phyloP scores from a whole-genome alignment of 805 yeast genomes.

The Candida andamanensis region DNA sequence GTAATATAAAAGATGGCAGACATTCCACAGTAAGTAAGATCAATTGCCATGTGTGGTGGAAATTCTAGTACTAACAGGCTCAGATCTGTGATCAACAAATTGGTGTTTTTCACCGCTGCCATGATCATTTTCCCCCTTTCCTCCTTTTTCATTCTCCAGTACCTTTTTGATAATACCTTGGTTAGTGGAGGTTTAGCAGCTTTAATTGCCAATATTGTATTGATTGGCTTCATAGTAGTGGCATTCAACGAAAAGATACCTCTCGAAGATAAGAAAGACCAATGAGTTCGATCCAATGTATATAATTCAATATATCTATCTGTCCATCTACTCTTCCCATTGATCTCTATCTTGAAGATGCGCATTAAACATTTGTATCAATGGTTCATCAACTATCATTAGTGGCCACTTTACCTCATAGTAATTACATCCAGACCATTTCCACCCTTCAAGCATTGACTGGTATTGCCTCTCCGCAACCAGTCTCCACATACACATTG shows the following conservation, averaged over 20 bases:
- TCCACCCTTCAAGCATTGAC: conserved; percentile 50
- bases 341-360: not conserved
- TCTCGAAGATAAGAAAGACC: conserved; percentile 33
- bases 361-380: not conserved
- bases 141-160: conserved; percentile 55
- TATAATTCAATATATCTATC: too few species aligned
- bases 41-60: too few species aligned
- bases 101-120: conserved; percentile 68
- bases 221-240: conserved; percentile 65
- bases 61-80: conserved; percentile 5
- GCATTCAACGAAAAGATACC: conserved; percentile 66
- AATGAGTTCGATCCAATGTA: too few species aligned
- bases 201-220: conserved; percentile 64
- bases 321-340: not conserved
- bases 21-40: not conserved
- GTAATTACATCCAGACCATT: conserved; percentile 37
- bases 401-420: conserved; percentile 40
- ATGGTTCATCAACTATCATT: conserved; percentile 56
- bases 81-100: conserved; percentile 61
- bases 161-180: conserved; percentile 47
- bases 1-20: not conserved
- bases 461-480: conserved; percentile 42
- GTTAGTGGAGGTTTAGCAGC: conserved; percentile 82
- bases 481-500: conserved; percentile 44
- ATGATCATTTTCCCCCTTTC: conserved; percentile 67